These are phyloP conservation scores for Sporothrix inflata DNA, from an alignment of 2,329 filamentous ascomycete genomes.

Conservation along the genomic window DNA sequence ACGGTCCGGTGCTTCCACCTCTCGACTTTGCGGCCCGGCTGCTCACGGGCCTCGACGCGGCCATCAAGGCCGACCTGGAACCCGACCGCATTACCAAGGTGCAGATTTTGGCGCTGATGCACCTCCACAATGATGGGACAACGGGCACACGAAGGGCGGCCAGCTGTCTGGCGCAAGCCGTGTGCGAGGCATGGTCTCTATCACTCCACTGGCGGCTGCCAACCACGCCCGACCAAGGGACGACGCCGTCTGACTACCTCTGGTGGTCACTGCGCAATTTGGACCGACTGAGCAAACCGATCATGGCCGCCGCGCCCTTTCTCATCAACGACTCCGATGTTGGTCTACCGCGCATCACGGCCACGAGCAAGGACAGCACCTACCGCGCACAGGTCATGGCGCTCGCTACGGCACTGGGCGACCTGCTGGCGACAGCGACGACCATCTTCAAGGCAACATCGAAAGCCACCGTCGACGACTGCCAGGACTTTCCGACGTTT, in stretches of 20 bases:
- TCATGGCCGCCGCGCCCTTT: slow-evolving; percentile 21
- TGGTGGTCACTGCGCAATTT: slow-evolving; percentile 24
- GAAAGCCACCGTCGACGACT: slow-evolving; percentile 15
- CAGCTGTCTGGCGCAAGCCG: slow-evolving; percentile 13
- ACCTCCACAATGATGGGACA: slow-evolving; percentile 18
- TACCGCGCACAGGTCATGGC: slow-evolving; percentile 17
- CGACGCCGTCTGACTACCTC: background rate
- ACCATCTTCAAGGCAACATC: slow-evolving; percentile 11
- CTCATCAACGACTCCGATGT: slow-evolving; percentile 15
- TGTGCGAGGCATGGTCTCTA: slow-evolving; percentile 18
- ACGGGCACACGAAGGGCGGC: slow-evolving; percentile 7
- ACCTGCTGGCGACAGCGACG: slow-evolving; percentile 15
- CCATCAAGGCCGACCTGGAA: slow-evolving; percentile 21
- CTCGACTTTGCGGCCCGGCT: slow-evolving; percentile 17
- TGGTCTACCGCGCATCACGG: background rate
- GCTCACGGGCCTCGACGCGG: slow-evolving; percentile 7
- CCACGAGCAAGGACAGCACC: background rate
- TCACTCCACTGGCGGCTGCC: slow-evolving; percentile 5
- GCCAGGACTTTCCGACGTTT: slow-evolving; percentile 9
- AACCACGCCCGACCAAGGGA: background rate
- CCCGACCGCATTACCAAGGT: slow-evolving; percentile 18
- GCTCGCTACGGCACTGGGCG: background rate
- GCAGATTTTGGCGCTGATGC: slow-evolving; percentile 22
- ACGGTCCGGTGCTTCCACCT: background rate
- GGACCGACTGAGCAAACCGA: slow-evolving; percentile 17